Evolutionary conservation across 1,139 yeast genomes (phyloP), one percentile per base, ranked within the genome.

Genomic region (Hanseniaspora gamundiae): DNA sequence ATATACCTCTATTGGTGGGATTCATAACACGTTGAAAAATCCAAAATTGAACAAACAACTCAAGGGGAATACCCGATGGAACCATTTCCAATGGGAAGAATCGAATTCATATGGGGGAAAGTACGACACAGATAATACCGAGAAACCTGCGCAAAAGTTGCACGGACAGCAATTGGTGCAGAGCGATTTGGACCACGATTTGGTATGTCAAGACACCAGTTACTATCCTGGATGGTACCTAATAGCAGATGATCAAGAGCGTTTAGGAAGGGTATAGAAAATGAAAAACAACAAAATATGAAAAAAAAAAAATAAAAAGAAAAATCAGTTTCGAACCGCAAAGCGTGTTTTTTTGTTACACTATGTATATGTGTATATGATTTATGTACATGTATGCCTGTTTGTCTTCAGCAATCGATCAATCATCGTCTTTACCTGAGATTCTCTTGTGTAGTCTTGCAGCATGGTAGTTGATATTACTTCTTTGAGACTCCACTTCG

Each of bases 381-480:
- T 11, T 35, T 39, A 19, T 36, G 29, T 38, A 31, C 20, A 35
- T 28, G 35, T 3, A 20, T n/a, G 35, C 35, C 8, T 26, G 35
- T 8, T 28, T 22, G 21, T 20, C 24, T n/a, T 28, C 42, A 7
- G 22, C 19, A 17, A 30, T 24, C n/a, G 27, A 26, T 57, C 68
- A 81, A 65, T 82, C 93, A 56, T 80, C 79, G 36, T 79, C 78
- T 55, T 74, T 78, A 39, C 91, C 88, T 61, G 76, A 76, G 56
- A 87, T 78, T 66, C 78, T 82, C 47, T 84, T 81, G 58, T 84
- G 76, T 53, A 86, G 71, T 64, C 95, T 75, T 26, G 81, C 73
- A 29, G 95, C 87, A 59, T 85, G 95, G 62, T 82, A 83, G 65
- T 85, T 84, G 58, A 82, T 77, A 46, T 58, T 59, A 47, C 61